Percentiles rank a stretch among this genome's conserved stretches.
Conservation (phyloP, 1,139 yeast species). For the Meyerozyma sp. region DNA sequence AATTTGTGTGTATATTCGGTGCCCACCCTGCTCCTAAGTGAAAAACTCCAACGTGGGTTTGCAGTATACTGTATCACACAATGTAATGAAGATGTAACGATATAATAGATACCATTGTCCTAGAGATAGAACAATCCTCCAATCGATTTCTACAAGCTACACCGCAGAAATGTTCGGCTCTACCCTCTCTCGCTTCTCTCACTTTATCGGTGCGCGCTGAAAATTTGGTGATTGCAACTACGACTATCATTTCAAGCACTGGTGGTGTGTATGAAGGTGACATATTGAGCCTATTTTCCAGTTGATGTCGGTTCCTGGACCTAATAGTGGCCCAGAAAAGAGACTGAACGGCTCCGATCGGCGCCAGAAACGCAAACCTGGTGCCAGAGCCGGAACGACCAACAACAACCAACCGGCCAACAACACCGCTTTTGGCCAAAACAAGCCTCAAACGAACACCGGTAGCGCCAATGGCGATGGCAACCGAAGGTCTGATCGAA, state of each 20-base stretch:
- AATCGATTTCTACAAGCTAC: background rate
- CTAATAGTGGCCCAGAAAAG: background rate
- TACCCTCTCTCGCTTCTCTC: background rate
- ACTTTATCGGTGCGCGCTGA: background rate
- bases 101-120: background rate
- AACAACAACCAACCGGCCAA: background rate
- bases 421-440: background rate
- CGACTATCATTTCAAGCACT: background rate
- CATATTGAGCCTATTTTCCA: background rate
- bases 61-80: constrained; percentile 33
- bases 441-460: background rate
- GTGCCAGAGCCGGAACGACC: background rate
- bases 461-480: background rate
- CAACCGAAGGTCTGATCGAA: background rate
- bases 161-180: too few species aligned
- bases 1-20: constrained; percentile 20
- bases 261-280: background rate
- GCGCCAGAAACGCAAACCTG: background rate
- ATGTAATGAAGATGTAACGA: background rate
- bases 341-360: background rate
- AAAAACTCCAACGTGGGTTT: constrained; percentile 35
- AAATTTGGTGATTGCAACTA: background rate
- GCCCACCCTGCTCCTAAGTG: constrained; percentile 21
- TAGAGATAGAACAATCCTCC: background rate
- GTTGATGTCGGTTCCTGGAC: background rate